Conservation (phyloP, 768 basidiomycete species). For the Lactifluus pinguis region DNA sequence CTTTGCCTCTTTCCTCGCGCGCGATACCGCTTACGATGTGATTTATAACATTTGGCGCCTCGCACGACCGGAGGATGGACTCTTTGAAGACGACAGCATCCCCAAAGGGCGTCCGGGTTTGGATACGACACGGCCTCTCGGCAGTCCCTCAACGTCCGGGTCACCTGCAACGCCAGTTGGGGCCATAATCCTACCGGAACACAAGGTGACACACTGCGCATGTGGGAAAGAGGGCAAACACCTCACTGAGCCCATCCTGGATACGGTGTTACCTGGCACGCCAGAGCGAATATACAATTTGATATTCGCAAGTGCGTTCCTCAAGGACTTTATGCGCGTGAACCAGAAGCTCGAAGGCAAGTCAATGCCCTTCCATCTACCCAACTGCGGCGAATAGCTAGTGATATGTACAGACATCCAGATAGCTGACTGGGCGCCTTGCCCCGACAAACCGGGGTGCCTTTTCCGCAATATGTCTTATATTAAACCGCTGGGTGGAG, state of each 20-base stretch:
- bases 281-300: slow-evolving; percentile 94
- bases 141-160: neutral
- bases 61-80: slow-evolving; percentile 56
- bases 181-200: slow-evolving; percentile 19
- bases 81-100: slow-evolving; percentile 1
- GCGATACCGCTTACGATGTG: slow-evolving; percentile 94
- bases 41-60: slow-evolving; percentile 94
- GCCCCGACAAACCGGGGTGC: slow-evolving; percentile 48
- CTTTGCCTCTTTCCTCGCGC: slow-evolving; percentile 92
- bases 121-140: slow-evolving; percentile 5
- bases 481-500: slow-evolving; percentile 84
- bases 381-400: neutral
- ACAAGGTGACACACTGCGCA: slow-evolving; percentile 60
- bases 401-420: slow-evolving; percentile 62
- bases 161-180: slow-evolving; percentile 4
- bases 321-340: slow-evolving; percentile 87
- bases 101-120: slow-evolving; percentile 3
- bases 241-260: slow-evolving; percentile 64
- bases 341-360: slow-evolving; percentile 82
- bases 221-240: slow-evolving; percentile 69
- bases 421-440: slow-evolving; percentile 89
- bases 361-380: slow-evolving; percentile 22
- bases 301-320: slow-evolving; percentile 92
- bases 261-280: slow-evolving; percentile 74
- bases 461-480: slow-evolving; percentile 89